These are phyloP conservation scores for Skeletonema menzelii DNA, from an alignment of 108 stramenopile genomes.

Conservation along the genomic window DNA sequence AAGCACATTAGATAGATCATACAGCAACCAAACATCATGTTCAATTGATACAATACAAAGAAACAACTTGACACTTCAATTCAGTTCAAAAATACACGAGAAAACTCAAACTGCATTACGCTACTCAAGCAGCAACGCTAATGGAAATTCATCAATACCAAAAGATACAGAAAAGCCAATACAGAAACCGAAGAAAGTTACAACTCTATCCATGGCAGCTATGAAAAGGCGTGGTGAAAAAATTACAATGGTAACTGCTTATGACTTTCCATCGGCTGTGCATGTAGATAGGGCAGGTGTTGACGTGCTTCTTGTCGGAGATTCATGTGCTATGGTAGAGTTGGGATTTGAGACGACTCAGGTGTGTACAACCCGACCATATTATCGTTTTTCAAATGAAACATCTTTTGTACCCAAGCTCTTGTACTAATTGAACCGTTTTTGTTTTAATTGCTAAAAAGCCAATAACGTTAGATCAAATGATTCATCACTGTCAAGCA, in stretches of 20 bases:
- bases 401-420: too few species aligned
- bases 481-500: slow-evolving; percentile 95
- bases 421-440: neutral
- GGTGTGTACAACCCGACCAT: slow-evolving; percentile 15
- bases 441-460: neutral
- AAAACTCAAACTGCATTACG: neutral
- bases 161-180: neutral
- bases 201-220: slow-evolving; percentile 69
- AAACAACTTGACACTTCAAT: neutral
- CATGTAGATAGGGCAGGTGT: slow-evolving; percentile 97
- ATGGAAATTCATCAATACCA: neutral
- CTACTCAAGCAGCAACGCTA: neutral
- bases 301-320: slow-evolving; percentile 92
- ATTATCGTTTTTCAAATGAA: neutral
- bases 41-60: neutral
- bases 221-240: slow-evolving; percentile 81
- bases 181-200: slow-evolving; percentile 32
- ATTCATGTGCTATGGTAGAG: slow-evolving; percentile 94
- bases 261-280: slow-evolving; percentile 97
- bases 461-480: slow-evolving; percentile 94
- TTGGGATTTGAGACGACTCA: slow-evolving; percentile 96
- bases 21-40: neutral
- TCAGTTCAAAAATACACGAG: neutral
- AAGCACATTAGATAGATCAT: neutral
- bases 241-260: slow-evolving; percentile 96